Evolutionary conservation across 2,329 filamentous ascomycete genomes (phyloP), one percentile per base, ranked within the genome.

Genomic region (Uncinocarpus reesii): DNA sequence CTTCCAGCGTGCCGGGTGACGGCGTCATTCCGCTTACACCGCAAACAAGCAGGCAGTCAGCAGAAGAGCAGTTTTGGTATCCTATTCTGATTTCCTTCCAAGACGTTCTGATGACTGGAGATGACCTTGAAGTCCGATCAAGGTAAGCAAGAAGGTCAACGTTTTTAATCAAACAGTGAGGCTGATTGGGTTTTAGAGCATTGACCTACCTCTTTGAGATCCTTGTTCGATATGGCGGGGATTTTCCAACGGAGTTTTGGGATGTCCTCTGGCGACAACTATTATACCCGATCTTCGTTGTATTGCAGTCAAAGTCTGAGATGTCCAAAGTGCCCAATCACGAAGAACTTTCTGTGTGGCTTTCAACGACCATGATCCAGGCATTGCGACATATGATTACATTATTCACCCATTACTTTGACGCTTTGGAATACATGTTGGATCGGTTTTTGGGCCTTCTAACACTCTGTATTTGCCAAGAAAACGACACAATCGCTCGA

Each of bases 301-400:
- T 98, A 1, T 70, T 99, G 36, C 88, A 94, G 56, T 95, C 92
- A 15, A 87, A 92, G 55, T 93, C 90, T 0, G 92, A 98, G 64
- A 93, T 96, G 84, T 83, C 83, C 21, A 95, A 95, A 61, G 89
- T 90, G 11, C 78, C 90, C 29, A 96, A 90, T 60, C 89, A 95
- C 59, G 93, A 98, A 66, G 92, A 98, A 62, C 75, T 96, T 16
- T 96, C 92, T 0, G 92, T 99, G 2, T 99, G 92, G 92, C 75
- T 99, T 20, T 96, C 92, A 0, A 98, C 92, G 0, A 99, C 92
- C 7, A 95, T 99, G 86, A 98, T 99, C 34, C 92, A 99, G 65
- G 92, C 92, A 1, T 72, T 99, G 48, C 83, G 92, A 51, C 95
- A 96, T 68, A 95, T 98, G 86, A 96, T 99, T 58, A 90, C 87